Evolutionary conservation across 2,329 filamentous ascomycete species (phyloP).

Genomic region (Cadophora sp.): DNA sequence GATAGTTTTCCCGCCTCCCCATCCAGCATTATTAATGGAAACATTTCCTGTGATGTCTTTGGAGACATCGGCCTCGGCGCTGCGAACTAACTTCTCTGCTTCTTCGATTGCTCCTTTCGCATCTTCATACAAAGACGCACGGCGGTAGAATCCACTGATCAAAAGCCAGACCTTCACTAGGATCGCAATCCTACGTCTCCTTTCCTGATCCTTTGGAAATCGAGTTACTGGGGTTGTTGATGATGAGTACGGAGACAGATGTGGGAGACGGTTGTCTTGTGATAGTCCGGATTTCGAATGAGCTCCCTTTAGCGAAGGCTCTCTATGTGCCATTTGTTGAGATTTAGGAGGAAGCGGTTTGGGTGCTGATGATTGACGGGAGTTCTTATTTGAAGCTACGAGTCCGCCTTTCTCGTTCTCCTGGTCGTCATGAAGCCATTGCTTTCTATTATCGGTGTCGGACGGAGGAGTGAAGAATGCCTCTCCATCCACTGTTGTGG

Average conservation of each 20-base stretch:
- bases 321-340: slow-evolving; percentile 40
- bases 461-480: slow-evolving; percentile 56
- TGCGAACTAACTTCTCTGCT: slow-evolving; percentile 76
- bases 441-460: slow-evolving; percentile 47
- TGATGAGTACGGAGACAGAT: slow-evolving; percentile 28
- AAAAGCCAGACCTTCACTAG: slow-evolving; percentile 88
- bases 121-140: slow-evolving; percentile 81
- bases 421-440: slow-evolving; percentile 42
- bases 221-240: slow-evolving; percentile 43
- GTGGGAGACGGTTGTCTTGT: slow-evolving; percentile 34
- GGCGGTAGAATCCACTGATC: slow-evolving; percentile 85
- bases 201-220: slow-evolving; percentile 61
- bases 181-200: slow-evolving; percentile 56
- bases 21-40: slow-evolving; percentile 69
- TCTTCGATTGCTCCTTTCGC: slow-evolving; percentile 81
- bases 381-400: slow-evolving; percentile 21
- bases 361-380: slow-evolving; percentile 10
- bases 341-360: slow-evolving; percentile 35
- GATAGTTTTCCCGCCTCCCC: slow-evolving; percentile 81
- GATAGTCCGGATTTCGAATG: slow-evolving; percentile 19
- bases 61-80: slow-evolving; percentile 71
- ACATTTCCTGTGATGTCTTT: slow-evolving; percentile 67
- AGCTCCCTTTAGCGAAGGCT: slow-evolving; percentile 30
- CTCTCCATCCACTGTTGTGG: slow-evolving; percentile 58
- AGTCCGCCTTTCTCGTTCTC: slow-evolving; percentile 17